Base-by-base conservation (phyloP, 352 stramenopile species). In the Plasmopara viticola region DNA sequence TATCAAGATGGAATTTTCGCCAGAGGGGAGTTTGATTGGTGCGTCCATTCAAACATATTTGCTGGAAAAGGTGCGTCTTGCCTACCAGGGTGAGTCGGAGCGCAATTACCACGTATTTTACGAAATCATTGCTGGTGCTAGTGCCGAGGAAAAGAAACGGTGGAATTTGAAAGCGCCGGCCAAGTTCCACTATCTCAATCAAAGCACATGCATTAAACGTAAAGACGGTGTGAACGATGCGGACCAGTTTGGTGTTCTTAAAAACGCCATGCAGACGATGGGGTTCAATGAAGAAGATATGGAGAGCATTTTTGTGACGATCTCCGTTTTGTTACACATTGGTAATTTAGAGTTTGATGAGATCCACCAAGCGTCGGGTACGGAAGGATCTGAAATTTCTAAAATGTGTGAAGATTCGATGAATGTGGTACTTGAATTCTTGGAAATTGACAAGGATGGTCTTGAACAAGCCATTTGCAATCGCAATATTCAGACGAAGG, bases 71-170 rank as follows among this genome's bases (percentile, higher is more conserved):
- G 87, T 98, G 30, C 87, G 96, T 34, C 73, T 98, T 15, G 88
- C 88, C 10, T 96, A 93, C 48, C 94, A 98, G 61, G 88, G 81
- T 8, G 83, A 93, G 45, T 78, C 82, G 34, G 95, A 98, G 69
- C 75, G 95, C 37, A 98, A 98, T 69, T 98, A 97, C 69, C 93
- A 98, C 78, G 86, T 98, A 57, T 98, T 98, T 61, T 98, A 98
- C 65, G 81, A 97, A 64, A 87, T 97, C 14, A 68, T 95, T 53
- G 86, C 83, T 17, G 87, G 83, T 31, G 80, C 80, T 0, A 78
- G 61, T 1, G 51, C 47, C 1, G 79, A 76, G 8, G 70, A 86
- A 54, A 87, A 84, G 50, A 66, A 84, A 41, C 74, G 77, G 9
- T 90, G 76, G 76, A 64, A 72, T 13, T 51, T 91, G 1, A 70